Evolutionary conservation across 495 filamentous ascomycete species (phyloP), one percentile per base, ranked within the genome.

Genomic region (Daldinia bambusicola): DNA sequence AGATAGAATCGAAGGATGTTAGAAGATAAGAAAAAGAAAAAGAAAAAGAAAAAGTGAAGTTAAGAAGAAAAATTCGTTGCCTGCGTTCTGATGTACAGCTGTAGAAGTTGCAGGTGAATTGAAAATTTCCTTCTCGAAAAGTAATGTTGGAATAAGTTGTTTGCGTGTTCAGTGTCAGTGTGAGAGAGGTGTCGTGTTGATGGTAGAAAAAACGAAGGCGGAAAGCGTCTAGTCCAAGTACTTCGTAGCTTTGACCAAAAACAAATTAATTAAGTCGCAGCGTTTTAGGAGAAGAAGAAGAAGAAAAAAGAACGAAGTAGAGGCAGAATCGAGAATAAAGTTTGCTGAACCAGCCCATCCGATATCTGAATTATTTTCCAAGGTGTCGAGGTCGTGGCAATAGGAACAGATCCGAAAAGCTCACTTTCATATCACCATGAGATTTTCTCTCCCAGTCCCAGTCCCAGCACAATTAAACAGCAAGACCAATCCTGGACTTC

Each of bases 401-500:
- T 60, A 61, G 41, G 56, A 56, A 62, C 50, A 16, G 56, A 72
- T 40, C 61, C 30, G 61, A 61, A 58, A 36, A 18, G 64, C 64
- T 68, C 60, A 60, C 55, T 58, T 43, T 60, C 40, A 52, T 63
- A 63, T 75, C 72, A 34, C 72, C 67, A 71, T 77, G 61, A 77
- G 73, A 74, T 77, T 77, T 77, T 77, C 75, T 75, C 34, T 26
- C 34, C 34, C 6, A 36, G 34, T 63, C 26, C 26, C 26, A 26
- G 26, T 58, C 45, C 69, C 69, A 74, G 67, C 67, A 74, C 66
- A 71, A 71, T 71, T 67, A 67, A 73, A 73, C 59, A 77, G 63
- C 67, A 63, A 58, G 65, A 56, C 53, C 3, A 26, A 67, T 43
- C 60, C 48, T 67, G 43, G 55, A 75, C 70, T 77, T 74, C 75